These are phyloP conservation scores for Nitzschia putrida DNA, from an alignment of 108 stramenopile species.

Conservation along the genomic window DNA sequence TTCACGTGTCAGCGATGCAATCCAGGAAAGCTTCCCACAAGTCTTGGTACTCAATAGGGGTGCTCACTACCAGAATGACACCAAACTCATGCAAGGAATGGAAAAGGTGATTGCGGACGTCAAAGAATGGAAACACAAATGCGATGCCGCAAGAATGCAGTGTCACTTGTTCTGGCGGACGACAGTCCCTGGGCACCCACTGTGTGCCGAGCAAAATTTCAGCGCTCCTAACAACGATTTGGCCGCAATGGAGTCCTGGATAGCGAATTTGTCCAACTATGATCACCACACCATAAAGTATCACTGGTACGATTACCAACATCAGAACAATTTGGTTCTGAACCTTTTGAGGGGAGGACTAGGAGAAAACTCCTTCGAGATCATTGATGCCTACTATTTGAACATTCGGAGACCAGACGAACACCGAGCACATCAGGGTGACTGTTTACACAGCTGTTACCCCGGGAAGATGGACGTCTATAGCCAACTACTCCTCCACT, in stretches of 20 bases:
- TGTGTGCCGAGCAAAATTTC: constrained; percentile 37
- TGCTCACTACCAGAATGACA: constrained; percentile 47
- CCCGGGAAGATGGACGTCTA: constrained; percentile 57
- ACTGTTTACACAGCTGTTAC: constrained; percentile 59
- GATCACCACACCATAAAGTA: constrained; percentile 32
- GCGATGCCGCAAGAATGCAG: constrained; percentile 16
- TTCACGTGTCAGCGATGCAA: constrained; percentile 18
- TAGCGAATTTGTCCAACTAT: constrained; percentile 33
- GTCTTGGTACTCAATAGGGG: constrained; percentile 57
- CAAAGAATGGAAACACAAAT: constrained; percentile 38
- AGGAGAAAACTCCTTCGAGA: constrained; percentile 18
- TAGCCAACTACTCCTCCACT: constrained; percentile 42
- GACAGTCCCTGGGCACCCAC: constrained; percentile 55
- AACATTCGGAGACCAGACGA: constrained; percentile 51
- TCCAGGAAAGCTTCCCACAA: constrained; percentile 38
- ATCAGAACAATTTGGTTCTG: constrained; percentile 46
- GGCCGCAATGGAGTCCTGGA: constrained; percentile 38
- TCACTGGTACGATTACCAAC: constrained; percentile 48
- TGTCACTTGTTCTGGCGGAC: constrained; percentile 50
- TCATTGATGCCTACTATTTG: constrained; percentile 49
- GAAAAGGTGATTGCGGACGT: constrained; percentile 20
- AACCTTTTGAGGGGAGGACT: constrained; percentile 7
- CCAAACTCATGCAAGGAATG: constrained; percentile 24
- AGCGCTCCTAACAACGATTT: constrained; percentile 43
- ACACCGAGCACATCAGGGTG: constrained; percentile 38